These are phyloP conservation scores for Botrytis cinerea DNA, from an alignment of 2,329 filamentous ascomycete species.

Conservation along the genomic window DNA sequence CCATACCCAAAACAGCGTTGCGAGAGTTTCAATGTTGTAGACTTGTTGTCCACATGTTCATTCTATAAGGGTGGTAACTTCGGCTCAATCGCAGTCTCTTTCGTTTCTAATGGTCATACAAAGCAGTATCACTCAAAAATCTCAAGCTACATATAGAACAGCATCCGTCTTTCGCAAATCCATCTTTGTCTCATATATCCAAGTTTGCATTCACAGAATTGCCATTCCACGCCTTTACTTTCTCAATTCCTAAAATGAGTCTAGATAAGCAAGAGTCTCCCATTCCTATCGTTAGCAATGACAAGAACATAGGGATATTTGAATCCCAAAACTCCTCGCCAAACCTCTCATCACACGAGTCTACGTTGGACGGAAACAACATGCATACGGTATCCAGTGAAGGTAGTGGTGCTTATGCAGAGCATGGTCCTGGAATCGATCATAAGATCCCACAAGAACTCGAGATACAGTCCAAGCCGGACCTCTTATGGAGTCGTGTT, in stretches of 20 bases:
- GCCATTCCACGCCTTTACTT: too few relatives aligned
- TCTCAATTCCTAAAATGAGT: not conserved
- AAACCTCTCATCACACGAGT: conserved; percentile 9
- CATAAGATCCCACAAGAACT: conserved; percentile 41
- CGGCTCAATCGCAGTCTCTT: not conserved
- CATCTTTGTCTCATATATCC: not conserved
- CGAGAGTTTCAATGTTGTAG: not conserved
- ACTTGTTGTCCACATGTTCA: not conserved
- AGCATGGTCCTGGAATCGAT: conserved; percentile 42
- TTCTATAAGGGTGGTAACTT: not conserved
- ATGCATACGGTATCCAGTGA: not conserved
- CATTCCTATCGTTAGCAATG: not conserved
- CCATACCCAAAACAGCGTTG: not conserved
- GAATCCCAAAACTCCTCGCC: conserved; percentile 9
- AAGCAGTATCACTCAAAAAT: not conserved
- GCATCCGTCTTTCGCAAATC: too few relatives aligned
- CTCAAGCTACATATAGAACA: not conserved
- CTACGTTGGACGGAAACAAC: conserved; percentile 1
- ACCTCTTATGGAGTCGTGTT: conserved; percentile 34
- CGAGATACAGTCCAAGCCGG: conserved; percentile 33
- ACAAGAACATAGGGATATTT: not conserved
- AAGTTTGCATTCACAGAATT: not conserved
- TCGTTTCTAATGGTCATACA: not conserved
- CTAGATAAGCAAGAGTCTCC: not conserved
- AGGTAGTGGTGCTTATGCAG: conserved; percentile 31